Conservation (phyloP, 2,329 filamentous ascomycete species). For the Ceratocystis alfenasii region DNA sequence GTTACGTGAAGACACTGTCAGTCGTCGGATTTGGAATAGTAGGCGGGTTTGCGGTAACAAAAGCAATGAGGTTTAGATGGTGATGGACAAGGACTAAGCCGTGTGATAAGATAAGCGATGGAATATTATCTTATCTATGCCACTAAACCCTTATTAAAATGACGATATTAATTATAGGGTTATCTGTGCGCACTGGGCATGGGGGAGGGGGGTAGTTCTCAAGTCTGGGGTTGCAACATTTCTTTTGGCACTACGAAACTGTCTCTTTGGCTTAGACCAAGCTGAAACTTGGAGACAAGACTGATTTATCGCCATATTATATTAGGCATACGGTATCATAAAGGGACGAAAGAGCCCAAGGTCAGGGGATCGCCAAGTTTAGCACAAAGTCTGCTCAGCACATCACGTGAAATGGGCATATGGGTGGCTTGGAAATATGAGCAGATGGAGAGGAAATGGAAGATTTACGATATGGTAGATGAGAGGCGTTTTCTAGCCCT, state of each 20-base stretch:
- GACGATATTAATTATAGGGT: not conserved
- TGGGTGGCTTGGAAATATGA: not conserved
- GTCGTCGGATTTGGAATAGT: constrained; percentile 5
- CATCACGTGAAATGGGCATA: not conserved
- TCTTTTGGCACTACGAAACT: not conserved
- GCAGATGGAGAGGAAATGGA: not conserved
- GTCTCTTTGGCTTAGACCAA: not conserved
- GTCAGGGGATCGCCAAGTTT: not conserved
- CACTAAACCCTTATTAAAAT: not conserved
- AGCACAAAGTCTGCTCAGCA: not conserved
- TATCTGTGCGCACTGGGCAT: not conserved
- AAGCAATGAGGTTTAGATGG: not conserved
- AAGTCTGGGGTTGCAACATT: not conserved
- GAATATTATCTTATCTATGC: not conserved
- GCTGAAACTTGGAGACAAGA: not conserved
- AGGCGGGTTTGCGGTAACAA: not conserved
- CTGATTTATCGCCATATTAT: not conserved
- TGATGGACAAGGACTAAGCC: no score
- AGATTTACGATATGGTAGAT: no score
- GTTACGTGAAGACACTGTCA: not conserved
- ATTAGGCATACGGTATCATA: not conserved
- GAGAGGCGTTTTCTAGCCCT: not conserved
- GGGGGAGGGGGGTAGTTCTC: not conserved
- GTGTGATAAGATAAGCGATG: not conserved
- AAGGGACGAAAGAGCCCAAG: not conserved